phyloP scores from a whole-genome alignment of 257 asterid species.

The Paulownia fortunei region DNA sequence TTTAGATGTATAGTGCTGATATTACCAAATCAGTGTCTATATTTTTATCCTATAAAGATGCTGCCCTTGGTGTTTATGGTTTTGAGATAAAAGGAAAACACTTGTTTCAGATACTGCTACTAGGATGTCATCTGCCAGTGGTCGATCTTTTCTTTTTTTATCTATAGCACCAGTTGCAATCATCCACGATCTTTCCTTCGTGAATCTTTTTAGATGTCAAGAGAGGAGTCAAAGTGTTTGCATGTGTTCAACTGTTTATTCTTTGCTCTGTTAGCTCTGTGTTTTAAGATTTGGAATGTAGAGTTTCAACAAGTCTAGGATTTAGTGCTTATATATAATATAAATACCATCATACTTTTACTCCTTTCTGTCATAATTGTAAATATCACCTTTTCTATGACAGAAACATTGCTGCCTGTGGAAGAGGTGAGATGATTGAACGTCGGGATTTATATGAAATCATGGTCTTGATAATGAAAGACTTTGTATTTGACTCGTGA shows the following conservation, averaged over 20 bases:
- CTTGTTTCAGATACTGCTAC: no score
- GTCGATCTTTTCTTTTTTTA: background rate
- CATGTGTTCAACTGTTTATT: background rate
- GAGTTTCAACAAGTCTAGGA: background rate
- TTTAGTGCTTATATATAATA: background rate
- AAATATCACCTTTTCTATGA: background rate
- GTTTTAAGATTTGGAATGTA: no score
- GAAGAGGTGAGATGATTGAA: slow-evolving; percentile 14
- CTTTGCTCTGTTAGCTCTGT: no score
- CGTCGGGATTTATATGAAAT: background rate
- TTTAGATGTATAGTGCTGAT: no score
- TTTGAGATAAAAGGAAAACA: no score
- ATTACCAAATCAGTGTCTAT: no score
- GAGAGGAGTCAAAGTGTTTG: background rate
- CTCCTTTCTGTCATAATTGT: background rate
- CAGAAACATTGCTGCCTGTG: slow-evolving; percentile 31
- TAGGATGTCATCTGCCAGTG: background rate
- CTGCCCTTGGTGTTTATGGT: no score
- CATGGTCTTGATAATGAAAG: slow-evolving; percentile 22
- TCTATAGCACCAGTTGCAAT: background rate
- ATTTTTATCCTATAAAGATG: no score
- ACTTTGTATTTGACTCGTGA: slow-evolving; percentile 32
- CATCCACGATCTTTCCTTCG: background rate
- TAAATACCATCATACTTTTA: background rate
- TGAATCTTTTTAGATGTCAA: background rate